Evolutionary conservation across 1,284 basidiomycete species (phyloP), one percentile per base, ranked within the genome.

Genomic region (Ceratobasidium sp.): DNA sequence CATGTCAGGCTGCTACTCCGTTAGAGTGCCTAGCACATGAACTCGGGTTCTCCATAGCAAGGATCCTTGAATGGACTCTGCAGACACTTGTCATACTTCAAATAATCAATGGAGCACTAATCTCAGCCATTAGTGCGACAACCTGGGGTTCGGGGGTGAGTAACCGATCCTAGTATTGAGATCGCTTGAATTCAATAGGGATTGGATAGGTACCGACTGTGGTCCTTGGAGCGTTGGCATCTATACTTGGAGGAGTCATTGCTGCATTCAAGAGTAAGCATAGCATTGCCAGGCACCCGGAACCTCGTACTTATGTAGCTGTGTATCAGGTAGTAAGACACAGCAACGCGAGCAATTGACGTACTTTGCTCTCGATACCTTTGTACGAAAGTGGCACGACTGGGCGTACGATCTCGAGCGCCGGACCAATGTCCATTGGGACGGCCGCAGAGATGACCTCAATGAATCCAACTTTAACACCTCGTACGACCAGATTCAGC

Each of bases 171-270:
- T 20, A 12, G 15, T 52, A 4, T n/a, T 15, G 29, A 20, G 20
- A 49, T 22, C 22, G 1, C 38, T 12, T 3, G 25, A 20, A 43
- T 34, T 49, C n/a, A n/a, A n/a, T n/a, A n/a, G n/a, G n/a, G n/a
- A 4, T 6, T 10, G 55, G 3, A 35, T 25, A 64, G 60, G 49
- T 64, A 20, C 60, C 60, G n/a, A 64, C 60, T 3, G 35, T 64
- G 22, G 49, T 52, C 15, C 60, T 64, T 40, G 60, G 60, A 27
- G 60, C 60, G 8, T 29, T 45, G 17, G 60, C 60, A 6, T 64
- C 60, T 22, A 64, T 64, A 52, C 60, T 64, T 25, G 60, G 60
- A 8, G 60, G 60, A 38, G 60, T 64, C 3, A 64, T 64, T 42
- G 60, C 60, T 32, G 34, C 60, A 12, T 64, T 64, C 25, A 64